phyloP scores from a whole-genome alignment of 768 basidiomycete genomes.

The Epithele typhae region DNA sequence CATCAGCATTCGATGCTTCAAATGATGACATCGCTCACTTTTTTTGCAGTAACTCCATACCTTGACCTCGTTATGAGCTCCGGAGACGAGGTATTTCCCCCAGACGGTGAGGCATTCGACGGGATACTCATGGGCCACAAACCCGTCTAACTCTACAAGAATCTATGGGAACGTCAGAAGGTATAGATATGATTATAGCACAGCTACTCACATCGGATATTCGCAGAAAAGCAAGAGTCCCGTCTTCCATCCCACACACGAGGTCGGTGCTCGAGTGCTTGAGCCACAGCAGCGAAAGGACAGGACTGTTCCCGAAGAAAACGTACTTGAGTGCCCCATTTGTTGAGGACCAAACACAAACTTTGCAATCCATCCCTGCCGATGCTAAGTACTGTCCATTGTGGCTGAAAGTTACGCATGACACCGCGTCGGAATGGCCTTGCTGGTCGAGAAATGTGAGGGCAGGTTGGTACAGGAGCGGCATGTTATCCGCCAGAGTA shows the following conservation, averaged over 20 bases:
- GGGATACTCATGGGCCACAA: not conserved
- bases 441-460: too few relatives aligned
- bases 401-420: not conserved
- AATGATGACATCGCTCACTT: not conserved
- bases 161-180: not conserved
- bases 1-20: too few relatives aligned
- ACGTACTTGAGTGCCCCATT: not conserved
- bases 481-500: too few relatives aligned
- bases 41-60: not conserved
- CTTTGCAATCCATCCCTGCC: not conserved
- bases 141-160: not conserved
- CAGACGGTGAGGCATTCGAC: not conserved
- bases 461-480: too few relatives aligned
- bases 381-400: not conserved
- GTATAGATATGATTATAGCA: too few relatives aligned
- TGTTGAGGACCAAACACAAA: not conserved
- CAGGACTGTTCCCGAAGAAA: not conserved
- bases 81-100: not conserved
- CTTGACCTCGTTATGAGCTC: not conserved
- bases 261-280: not conserved
- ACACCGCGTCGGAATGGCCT: not conserved
- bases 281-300: not conserved
- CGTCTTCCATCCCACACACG: constrained; percentile 2
- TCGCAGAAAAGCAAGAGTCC: not conserved
- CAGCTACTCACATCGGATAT: not conserved